Evolutionary conservation across 2,329 filamentous ascomycete species (phyloP).

Genomic region (Acrocalymma vagum): DNA sequence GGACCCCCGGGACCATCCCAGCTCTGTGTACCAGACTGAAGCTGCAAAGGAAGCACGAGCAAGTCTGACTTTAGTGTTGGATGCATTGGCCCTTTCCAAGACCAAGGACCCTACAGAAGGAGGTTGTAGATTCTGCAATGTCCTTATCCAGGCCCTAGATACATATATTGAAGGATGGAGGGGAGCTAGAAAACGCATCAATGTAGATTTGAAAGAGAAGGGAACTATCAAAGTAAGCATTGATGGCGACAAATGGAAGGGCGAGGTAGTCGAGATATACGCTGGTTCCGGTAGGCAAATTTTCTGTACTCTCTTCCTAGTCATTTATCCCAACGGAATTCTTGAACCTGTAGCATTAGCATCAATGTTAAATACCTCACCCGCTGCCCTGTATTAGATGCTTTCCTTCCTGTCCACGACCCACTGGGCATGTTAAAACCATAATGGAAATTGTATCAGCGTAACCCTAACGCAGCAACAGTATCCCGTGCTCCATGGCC

Average conservation of each 20-base stretch:
- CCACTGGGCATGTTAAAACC: background rate
- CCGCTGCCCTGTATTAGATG: too few relatives aligned
- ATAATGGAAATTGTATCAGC: background rate
- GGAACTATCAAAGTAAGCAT: constrained; percentile 32
- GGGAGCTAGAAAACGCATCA: constrained; percentile 25
- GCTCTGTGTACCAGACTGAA: constrained; percentile 29
- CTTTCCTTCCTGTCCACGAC: too few relatives aligned
- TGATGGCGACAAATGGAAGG: constrained; percentile 30
- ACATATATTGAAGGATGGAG: constrained; percentile 38
- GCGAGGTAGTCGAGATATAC: constrained; percentile 36
- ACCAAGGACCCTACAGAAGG: constrained; percentile 20
- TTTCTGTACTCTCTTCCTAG: background rate
- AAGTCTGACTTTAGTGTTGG: constrained; percentile 33
- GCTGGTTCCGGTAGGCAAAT: constrained; percentile 38
- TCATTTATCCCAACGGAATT: background rate
- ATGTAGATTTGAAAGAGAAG: constrained; percentile 36
- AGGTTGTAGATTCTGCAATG: constrained; percentile 38
- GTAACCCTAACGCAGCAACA: too few relatives aligned
- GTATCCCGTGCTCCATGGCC: constrained; percentile 40
- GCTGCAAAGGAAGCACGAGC: constrained; percentile 21
- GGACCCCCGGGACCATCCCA: constrained; percentile 35
- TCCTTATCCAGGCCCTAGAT: constrained; percentile 36
- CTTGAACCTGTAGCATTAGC: too few relatives aligned
- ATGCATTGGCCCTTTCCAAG: constrained; percentile 30
- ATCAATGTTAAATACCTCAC: too few relatives aligned